A percentile compares a stretch with the other conserved stretches of the same genome.
Evolutionary conservation across 345 rosid genomes (phyloP).

Genomic region (Corymbia maculata): DNA sequence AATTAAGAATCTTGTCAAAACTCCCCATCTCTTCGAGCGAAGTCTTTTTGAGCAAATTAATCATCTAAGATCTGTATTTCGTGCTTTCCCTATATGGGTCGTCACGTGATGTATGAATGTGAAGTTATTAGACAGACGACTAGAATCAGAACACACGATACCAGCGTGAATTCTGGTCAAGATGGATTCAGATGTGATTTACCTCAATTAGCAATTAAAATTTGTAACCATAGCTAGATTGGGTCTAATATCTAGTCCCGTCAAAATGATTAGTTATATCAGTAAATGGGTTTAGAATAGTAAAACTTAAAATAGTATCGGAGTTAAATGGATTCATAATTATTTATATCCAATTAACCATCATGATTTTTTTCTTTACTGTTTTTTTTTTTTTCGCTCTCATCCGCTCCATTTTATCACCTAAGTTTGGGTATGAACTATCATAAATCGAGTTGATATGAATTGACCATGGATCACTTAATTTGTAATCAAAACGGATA

Average conservation of each 20-base stretch:
- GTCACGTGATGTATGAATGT: not conserved
- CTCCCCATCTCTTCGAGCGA: not conserved
- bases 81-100: not conserved
- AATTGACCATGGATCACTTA: too few species aligned
- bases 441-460: too few species aligned
- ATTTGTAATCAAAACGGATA: too few species aligned
- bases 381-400: too few species aligned
- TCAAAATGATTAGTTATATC: too few species aligned
- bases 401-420: not conserved
- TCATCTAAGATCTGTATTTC: not conserved
- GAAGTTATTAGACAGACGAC: not conserved
- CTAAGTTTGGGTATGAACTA: not conserved
- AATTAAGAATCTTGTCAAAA: not conserved
- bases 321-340: not conserved
- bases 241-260: not conserved
- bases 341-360: too few species aligned
- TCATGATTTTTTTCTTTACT: too few species aligned
- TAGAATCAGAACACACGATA: not conserved
- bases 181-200: not conserved
- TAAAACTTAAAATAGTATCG: too few species aligned
- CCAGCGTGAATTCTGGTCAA: not conserved
- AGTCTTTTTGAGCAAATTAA: not conserved
- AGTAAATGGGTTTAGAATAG: too few species aligned
- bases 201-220: not conserved
- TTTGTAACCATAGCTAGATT: not conserved